Evolutionary conservation across 257 asterid genomes (phyloP).

Genomic region (Scutellaria barbata): DNA sequence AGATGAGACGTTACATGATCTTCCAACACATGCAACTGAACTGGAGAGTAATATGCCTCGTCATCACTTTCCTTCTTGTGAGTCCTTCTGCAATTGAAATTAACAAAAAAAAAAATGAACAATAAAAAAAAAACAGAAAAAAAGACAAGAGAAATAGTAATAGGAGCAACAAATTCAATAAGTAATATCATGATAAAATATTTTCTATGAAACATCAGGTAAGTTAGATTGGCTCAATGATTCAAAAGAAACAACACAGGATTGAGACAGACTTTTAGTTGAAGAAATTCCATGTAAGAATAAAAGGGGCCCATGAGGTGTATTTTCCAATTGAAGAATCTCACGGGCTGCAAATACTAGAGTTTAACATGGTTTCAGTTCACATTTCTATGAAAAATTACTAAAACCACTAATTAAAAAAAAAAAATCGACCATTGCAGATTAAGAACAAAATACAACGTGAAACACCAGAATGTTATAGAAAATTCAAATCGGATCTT

Average conservation of each 20-base stretch:
- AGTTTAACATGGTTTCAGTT: neutral
- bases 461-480: too few relatives aligned
- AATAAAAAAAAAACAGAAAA: neutral
- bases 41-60: constrained; percentile 53
- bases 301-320: neutral
- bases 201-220: neutral
- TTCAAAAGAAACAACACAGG: neutral
- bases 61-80: constrained; percentile 35
- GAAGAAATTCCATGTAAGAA: neutral
- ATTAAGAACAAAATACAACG: too few relatives aligned
- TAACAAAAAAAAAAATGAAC: neutral
- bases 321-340: neutral
- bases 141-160: too few relatives aligned
- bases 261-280: neutral
- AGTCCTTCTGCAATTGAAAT: constrained; percentile 41
- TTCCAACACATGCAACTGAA: constrained; percentile 48
- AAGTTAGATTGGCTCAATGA: neutral
- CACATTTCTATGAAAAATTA: neutral
- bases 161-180: neutral
- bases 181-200: neutral
- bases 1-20: constrained; percentile 48
- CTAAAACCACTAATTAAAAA: too few relatives aligned
- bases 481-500: neutral
- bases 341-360: constrained; percentile 34
- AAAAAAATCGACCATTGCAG: too few relatives aligned